Evolutionary conservation across 352 stramenopile genomes (phyloP).

Genomic region (Globisporangium carolinianum): DNA sequence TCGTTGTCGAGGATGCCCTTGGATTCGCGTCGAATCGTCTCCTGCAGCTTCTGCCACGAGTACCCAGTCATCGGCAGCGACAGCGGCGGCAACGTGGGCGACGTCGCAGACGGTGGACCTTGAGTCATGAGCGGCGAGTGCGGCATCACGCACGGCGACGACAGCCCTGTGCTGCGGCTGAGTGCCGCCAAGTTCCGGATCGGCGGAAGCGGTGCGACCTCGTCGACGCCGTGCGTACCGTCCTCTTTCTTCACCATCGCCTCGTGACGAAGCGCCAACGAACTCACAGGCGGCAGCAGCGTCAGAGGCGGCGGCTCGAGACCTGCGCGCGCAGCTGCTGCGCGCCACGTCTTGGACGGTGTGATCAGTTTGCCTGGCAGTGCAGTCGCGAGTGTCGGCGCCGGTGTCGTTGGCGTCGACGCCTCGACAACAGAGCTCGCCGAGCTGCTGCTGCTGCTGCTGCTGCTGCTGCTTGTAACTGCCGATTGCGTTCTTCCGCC

Average conservation of each 20-base stretch:
- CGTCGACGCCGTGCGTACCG: background rate
- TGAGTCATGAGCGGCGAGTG: constrained; percentile 2
- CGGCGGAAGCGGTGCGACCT: background rate
- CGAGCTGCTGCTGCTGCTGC: constrained; percentile 8
- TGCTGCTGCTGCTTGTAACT: background rate
- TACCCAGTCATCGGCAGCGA: constrained; percentile 32
- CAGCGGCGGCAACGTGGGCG: constrained; percentile 1
- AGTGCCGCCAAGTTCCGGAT: constrained; percentile 9
- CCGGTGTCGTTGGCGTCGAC: background rate
- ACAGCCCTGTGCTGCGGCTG: background rate
- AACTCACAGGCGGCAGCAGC: constrained; percentile 10
- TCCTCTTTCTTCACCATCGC: constrained; percentile 4
- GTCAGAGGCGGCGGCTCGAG: constrained; percentile 5
- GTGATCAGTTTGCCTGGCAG: constrained; percentile 4
- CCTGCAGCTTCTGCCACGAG: constrained; percentile 70
- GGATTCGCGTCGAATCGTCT: constrained; percentile 64
- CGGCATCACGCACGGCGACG: background rate
- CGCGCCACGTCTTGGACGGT: constrained; percentile 10
- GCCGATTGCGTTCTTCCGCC: constrained; percentile 26
- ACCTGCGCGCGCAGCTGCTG: constrained; percentile 3
- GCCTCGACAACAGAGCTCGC: background rate
- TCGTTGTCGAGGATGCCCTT: constrained; percentile 43
- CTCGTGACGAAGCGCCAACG: background rate
- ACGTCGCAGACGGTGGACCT: too few relatives aligned
- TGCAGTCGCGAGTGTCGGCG: background rate